Percentiles rank a stretch among this genome's conserved stretches.
phyloP scores from a whole-genome alignment of 768 basidiomycete species.

The Calocybe gangraenosa region DNA sequence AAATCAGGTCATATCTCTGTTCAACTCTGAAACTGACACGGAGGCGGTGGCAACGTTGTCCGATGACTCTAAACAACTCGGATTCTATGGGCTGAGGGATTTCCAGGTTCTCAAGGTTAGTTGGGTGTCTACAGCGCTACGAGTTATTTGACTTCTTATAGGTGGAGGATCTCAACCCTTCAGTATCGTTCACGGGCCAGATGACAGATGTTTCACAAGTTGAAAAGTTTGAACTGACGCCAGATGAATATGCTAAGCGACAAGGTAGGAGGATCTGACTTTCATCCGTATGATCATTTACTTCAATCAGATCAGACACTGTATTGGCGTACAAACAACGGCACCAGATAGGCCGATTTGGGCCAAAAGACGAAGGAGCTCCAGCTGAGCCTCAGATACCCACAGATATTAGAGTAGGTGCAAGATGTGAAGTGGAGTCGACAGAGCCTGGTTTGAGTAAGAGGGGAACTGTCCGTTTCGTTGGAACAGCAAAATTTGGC shows the following conservation, averaged over 20 bases:
- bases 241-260: conserved; percentile 76
- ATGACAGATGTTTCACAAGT: conserved; percentile 81
- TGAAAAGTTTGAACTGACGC: conserved; percentile 87
- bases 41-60: conserved; percentile 50
- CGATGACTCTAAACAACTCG: conserved; percentile 66
- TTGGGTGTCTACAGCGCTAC: background rate
- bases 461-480: conserved; percentile 82
- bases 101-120: conserved; percentile 80
- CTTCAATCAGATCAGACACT: conserved; percentile 51
- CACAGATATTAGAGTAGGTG: conserved; percentile 57
- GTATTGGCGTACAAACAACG: conserved; percentile 86
- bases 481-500: conserved; percentile 76
- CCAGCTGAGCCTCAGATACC: conserved; percentile 19
- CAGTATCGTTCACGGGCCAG: conserved; percentile 74
- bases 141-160: conserved; percentile 21
- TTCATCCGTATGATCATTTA: background rate
- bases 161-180: conserved; percentile 77
- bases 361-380: conserved; percentile 39
- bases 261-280: conserved; percentile 47
- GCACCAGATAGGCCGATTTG: conserved; percentile 87
- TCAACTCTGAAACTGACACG: conserved; percentile 51
- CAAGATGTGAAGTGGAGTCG: conserved; percentile 82
- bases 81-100: conserved; percentile 69
- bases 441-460: conserved; percentile 65
- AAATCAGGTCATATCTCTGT: conserved; percentile 67